Base-by-base conservation (phyloP, 75 land plant species). In the Selaginella moellendorffii region DNA sequence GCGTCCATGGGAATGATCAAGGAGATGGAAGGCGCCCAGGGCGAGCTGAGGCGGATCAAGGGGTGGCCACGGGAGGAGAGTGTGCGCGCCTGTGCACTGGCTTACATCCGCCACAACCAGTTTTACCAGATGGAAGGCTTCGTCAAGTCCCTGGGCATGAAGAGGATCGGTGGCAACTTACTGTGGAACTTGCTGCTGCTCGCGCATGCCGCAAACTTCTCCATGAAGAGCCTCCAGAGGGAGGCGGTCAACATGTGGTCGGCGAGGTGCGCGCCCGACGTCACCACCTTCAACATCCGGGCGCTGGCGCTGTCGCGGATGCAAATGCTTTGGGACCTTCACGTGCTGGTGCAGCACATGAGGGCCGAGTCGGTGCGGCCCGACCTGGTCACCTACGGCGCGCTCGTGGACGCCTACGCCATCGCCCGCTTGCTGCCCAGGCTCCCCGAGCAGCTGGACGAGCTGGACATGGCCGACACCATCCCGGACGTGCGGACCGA, bases 351-450 rank as follows among this genome's bases (percentile, higher is more conserved):
- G 31, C 71, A 81, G 2, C 84, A 82, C 52, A 88, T 91, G 95
- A 78, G 75, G 26, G 68, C 73, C 68, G 61, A 54, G 17, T 65
- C 66, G 2, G 74, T 83, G 22, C 51, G 54, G 54, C 89, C 97
- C 53, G 97, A 91, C 70, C 65, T 91, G 52, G 97, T 88, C 23
- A 91, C 97, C 0, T 88, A 77, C 69, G 97, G 97, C 51, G 84
- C 89, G 28, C 65, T 91, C 65, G 80, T 91, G 1, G 97, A 88
- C 71, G 79, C 82, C 0, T 91, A 88, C 68, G 19, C 88, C 29
- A 69, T 70, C 12, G 80, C 63, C 56, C 73, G 64, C 30, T 69
- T 81, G 28, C 80, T 62, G 24, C 80, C 78, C 29, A 75, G 79
- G 65, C 61, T 79, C 25, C 77, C 78, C 66, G 81, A 74, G 12